Base-by-base conservation (phyloP, 169 alveolate species). In the Perkinsus marinus region DNA sequence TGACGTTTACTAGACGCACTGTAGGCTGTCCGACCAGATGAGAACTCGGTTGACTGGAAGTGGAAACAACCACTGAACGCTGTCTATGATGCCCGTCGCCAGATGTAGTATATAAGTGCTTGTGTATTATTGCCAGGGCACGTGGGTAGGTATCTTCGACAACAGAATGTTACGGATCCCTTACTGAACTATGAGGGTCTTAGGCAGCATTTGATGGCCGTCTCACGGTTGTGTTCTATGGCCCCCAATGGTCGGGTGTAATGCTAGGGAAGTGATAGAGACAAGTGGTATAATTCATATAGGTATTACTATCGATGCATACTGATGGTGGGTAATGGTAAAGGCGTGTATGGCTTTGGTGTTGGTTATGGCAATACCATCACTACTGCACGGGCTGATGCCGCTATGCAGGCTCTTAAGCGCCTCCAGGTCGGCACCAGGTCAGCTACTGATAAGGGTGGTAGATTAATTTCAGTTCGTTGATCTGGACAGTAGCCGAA, bases 241-340 rank as follows among this genome's bases (percentile, higher is more conserved):
- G 79, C 79, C 26, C 79, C 79, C 3, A 57, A 57, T 57, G 79
- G 79, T 16, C 79, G 79, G 7, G 79, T 57, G 79, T 57, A 57
- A 16, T 3, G 46, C 46, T 10, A 10, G 79, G 79, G 79, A 6
- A 6, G 79, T 57, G 30, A 30, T 26, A 0, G 36, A 13, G 7
- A 30, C 79, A 30, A 30, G 79, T 7, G 79, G 7, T 57, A 26
- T 57, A 30, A 57, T 13, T 13, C 34, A 57, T 16, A 13, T 13
- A 57, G 79, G 57, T 92, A 90, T 43, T 92, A 91, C 69, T 92
- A 34, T 68, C 94, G 94, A 16, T 91, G 92, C 19, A 47, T 92
- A 36, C 91, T 91, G 26, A 91, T 91, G 36, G 94, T 92, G 34
- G 94, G 94, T 26, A 92, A 92, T 38, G 94, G 93, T 39, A 91